These are phyloP conservation scores for Barnettozyma vustinii DNA, from an alignment of 805 yeast genomes.

Conservation along the genomic window DNA sequence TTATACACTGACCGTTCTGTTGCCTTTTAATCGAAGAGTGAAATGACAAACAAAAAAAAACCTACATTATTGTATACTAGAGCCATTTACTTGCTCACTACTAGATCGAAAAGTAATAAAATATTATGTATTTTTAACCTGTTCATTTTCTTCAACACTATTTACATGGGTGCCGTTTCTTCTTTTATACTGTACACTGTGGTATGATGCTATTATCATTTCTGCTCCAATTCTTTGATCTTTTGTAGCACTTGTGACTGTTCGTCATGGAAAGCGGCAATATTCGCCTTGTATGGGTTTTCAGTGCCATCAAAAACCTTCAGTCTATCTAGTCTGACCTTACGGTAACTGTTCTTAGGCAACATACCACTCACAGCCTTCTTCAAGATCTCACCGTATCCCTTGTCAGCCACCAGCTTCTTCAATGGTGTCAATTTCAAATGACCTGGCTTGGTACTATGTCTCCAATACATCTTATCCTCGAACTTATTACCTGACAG, in stretches of 20 bases:
- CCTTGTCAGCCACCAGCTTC: conserved; percentile 67
- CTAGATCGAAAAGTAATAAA: not conserved
- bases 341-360: conserved; percentile 84
- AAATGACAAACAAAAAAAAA: not conserved
- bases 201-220: not conserved
- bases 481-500: conserved; percentile 82
- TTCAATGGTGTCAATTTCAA: conserved; percentile 80
- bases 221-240: conserved; percentile 23
- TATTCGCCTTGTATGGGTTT: conserved; percentile 79
- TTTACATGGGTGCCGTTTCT: not conserved
- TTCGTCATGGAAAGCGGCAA: conserved; percentile 83
- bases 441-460: conserved; percentile 85
- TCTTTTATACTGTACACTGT: not conserved
- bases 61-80: not conserved
- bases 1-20: conserved; percentile 90
- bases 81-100: conserved; percentile 1
- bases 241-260: conserved; percentile 45
- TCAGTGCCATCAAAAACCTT: conserved; percentile 85
- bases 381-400: conserved; percentile 78
- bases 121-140: conserved; percentile 1
- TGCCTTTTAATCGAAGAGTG: conserved; percentile 25
- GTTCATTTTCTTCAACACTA: not conserved
- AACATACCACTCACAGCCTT: conserved; percentile 95
- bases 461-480: conserved; percentile 83
- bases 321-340: conserved; percentile 72